Evolutionary conservation across 768 basidiomycete species (phyloP).

Genomic region (Podaxis sp.): DNA sequence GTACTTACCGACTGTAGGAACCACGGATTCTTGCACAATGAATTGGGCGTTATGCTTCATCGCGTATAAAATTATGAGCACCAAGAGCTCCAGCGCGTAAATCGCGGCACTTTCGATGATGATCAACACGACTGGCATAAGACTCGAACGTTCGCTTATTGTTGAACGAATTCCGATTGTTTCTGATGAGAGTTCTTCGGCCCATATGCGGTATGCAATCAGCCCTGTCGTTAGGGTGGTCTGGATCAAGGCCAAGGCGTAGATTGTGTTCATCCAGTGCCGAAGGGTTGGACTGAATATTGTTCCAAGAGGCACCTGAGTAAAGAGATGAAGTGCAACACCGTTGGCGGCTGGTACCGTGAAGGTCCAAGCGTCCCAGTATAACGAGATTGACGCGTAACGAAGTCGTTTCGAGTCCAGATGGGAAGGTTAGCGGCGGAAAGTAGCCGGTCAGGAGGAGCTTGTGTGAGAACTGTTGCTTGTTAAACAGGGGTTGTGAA

Average conservation of each 20-base stretch:
- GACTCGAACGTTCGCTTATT: slow-evolving; percentile 8
- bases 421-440: too few species aligned
- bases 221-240: slow-evolving; percentile 12
- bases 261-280: slow-evolving; percentile 14
- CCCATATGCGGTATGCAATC: slow-evolving; percentile 16
- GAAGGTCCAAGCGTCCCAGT: neutral
- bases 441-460: too few species aligned
- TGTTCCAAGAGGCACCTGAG: slow-evolving; percentile 1
- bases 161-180: slow-evolving; percentile 9
- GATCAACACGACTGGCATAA: slow-evolving; percentile 18
- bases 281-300: neutral
- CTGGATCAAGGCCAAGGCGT: slow-evolving; percentile 14
- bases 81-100: slow-evolving; percentile 17
- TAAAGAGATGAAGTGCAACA: slow-evolving; percentile 7
- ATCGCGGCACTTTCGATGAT: slow-evolving; percentile 20
- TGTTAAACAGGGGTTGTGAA: neutral
- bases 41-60: slow-evolving; percentile 16
- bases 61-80: slow-evolving; percentile 19
- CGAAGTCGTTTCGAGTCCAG: neutral
- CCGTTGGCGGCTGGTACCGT: neutral
- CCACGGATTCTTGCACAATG: slow-evolving; percentile 12
- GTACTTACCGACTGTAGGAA: slow-evolving; percentile 11
- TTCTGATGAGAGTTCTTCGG: slow-evolving; percentile 8
- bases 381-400: neutral
- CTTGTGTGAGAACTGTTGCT: neutral